Conservation (phyloP, 176 grass and related monocot genomes). For the Raddia guianensis region DNA sequence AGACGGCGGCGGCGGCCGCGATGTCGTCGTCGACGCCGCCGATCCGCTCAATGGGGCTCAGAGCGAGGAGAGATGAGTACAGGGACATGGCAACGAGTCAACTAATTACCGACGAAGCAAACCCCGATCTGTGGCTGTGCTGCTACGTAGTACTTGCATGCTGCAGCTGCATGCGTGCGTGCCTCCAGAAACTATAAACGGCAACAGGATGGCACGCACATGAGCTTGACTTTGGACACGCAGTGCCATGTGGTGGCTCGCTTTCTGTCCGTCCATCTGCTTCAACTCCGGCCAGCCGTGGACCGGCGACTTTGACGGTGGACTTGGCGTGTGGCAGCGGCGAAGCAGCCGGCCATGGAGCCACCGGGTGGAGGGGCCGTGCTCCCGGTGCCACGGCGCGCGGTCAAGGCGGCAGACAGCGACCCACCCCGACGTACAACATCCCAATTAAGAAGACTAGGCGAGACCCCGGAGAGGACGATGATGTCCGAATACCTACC, state of each 20-base stretch:
- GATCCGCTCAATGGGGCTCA: neutral
- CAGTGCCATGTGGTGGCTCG: neutral
- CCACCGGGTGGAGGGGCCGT: neutral
- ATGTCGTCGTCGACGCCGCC: slow-evolving; percentile 3
- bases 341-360: neutral
- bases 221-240: slow-evolving; percentile 30
- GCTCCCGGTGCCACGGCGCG: neutral
- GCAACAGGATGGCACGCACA: neutral
- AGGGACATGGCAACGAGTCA: slow-evolving; percentile 35
- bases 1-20: slow-evolving; percentile 9
- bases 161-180: no score
- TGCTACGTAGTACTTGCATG: no score
- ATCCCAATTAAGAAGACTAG: neutral
- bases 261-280: neutral
- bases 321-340: slow-evolving; percentile 1
- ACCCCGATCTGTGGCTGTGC: neutral
- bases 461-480: neutral
- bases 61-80: slow-evolving; percentile 25
- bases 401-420: neutral
- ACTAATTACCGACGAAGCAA: neutral
- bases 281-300: neutral
- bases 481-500: neutral
- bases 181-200: neutral
- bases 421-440: neutral
- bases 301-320: slow-evolving; percentile 50